Conservation (phyloP, 164 flowering plant species). For the Vitis riparia region DNA sequence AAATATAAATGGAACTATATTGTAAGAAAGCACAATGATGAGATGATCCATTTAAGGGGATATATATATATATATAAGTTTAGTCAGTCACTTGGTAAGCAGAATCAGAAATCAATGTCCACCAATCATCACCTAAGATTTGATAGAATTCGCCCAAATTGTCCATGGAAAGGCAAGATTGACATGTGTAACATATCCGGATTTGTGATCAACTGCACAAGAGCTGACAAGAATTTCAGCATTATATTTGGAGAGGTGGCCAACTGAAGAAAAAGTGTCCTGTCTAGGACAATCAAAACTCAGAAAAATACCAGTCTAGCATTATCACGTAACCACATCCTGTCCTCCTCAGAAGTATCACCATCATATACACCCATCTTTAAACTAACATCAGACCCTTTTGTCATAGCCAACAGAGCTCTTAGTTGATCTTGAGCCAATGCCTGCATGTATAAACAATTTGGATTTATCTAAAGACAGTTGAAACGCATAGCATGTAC, state of each 20-base stretch:
- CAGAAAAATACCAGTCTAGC: conserved; percentile 76
- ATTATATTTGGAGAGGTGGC: conserved; percentile 3
- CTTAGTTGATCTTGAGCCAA: conserved; percentile 94
- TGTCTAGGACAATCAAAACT: conserved; percentile 12
- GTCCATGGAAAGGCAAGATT: conserved; percentile 77
- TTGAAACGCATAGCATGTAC: not conserved
- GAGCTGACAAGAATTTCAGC: conserved; percentile 16
- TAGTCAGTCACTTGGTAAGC: conserved; percentile 3
- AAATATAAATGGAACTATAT: not conserved
- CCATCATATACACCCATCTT: conserved; percentile 91
- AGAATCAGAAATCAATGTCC: not conserved
- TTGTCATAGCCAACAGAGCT: conserved; percentile 52
- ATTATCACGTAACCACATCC: conserved; percentile 68
- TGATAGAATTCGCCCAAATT: conserved; percentile 71
- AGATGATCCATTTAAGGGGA: too few relatives aligned
- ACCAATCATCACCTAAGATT: conserved; percentile 68
- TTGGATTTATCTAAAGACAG: not conserved
- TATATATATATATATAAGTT: not conserved
- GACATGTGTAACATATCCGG: conserved; percentile 97
- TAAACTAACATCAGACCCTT: conserved; percentile 40
- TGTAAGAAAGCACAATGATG: not conserved
- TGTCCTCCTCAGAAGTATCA: conserved; percentile 71
- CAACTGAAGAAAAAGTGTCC: conserved; percentile 1
- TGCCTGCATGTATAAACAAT: conserved; percentile 50
- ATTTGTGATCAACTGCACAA: conserved; percentile 86